Evolutionary conservation across 164 flowering plant species (phyloP), one percentile per base, ranked within the genome.

Genomic region (Umbellularia californica): DNA sequence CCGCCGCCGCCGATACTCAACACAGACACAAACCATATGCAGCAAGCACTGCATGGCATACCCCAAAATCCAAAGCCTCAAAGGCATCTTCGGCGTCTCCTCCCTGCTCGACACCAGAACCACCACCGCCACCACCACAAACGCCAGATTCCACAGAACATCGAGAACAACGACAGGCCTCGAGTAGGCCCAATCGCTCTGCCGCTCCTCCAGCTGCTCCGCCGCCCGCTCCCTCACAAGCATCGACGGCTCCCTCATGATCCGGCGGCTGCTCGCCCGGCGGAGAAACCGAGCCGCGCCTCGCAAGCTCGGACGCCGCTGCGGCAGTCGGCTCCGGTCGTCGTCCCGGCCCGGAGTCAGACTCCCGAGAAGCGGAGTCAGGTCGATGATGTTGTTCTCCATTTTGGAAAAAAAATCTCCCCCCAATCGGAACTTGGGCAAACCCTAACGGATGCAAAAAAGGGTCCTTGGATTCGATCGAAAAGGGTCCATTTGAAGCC

Each of bases 181-280:
- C 35, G 89, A 88, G 65, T 87, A 88, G 5, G 91, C 89, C 88
- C 91, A 84, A 73, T 84, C 89, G 73, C 88, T 78, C 73, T 91
- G 84, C 70, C 90, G 76, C 78, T 87, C 90, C 83, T 86, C 90
- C 83, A 88, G 69, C 60, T 88, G 88, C 77, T 88, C 88, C 24
- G 88, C 89, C 24, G 91, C 91, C 23, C 84, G 77, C 77, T 88
- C 89, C 41, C 91, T 68, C 2, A 88, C 91, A 65, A 81, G 30
- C 81, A 86, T 80, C 72, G 91, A 88, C 30, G 87, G 89, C 80
- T 86, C 88, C 51, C 88, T 78, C 87, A 88, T 85, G 82, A 85
- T 78, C 68, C 88, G 69, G 3, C 87, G 84, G 74, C 87, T 83
- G 70, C 87, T 83, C n/a, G 86, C 88, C 60, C 86, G 75, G 27